Evolutionary conservation across 1,284 basidiomycete genomes (phyloP), one percentile per base, ranked within the genome.

Genomic region (Trametes versicolor): DNA sequence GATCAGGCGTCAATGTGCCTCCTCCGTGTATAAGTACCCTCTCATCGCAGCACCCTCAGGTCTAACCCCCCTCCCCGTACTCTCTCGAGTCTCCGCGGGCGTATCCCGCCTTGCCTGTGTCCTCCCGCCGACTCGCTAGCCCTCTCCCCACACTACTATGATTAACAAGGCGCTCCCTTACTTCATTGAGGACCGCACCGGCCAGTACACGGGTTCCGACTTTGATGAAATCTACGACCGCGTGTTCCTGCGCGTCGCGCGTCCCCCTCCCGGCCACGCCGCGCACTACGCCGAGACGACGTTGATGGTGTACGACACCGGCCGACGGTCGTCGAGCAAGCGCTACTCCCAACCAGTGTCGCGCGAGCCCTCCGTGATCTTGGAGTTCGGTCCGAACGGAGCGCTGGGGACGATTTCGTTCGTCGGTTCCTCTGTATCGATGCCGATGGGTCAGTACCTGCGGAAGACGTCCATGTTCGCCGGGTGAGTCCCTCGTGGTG

Each of bases 211-310:
- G 13, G 76, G 77, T 53, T 84, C 88, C 0, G 89, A 91, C 78
- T 91, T 87, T 69, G 88, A 92, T 72, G 90, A 92, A 70, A 84
- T 91, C 69, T 92, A 92, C 72, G 90, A 92, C 76, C 85, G 90
- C 61, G 77, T 86, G 68, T 92, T 90, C 78, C 83, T 90, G 62
- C 88, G 87, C 63, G 81, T 91, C 49, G 75, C 82, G 5, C 82
- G 82, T 2, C 75, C 79, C 21, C 68, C 62, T 5, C 74, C 62
- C n/a, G 13, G 54, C 15, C 65, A 63, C 23, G 32, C 52, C 23
- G 48, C 59, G n/a, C 58, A 58, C 48, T 54, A 50, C 23, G 29
- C 67, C 12, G 54, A 58, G 23, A 45, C 66, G 12, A 72, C 73
- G 37, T 68, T 73, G 21, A 73, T 74, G 73, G 83, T 92, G 57